Base-by-base conservation (phyloP, 2,329 filamentous ascomycete genomes). In the Diplocarpon rosae region DNA sequence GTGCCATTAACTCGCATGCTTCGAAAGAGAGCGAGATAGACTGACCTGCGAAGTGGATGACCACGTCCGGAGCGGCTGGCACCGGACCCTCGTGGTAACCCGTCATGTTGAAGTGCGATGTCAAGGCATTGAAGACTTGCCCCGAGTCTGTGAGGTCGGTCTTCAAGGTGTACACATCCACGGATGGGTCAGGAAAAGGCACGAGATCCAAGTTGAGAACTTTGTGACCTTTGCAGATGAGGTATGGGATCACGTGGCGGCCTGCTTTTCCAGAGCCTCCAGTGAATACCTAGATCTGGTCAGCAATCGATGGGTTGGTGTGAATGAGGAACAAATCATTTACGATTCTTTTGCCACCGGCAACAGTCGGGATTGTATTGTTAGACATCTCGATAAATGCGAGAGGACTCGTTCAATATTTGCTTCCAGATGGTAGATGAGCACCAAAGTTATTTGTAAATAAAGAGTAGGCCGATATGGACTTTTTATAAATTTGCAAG, bases 11-110 rank as follows among this genome's bases (percentile, higher is more conserved):
- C 12, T 15, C 9, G 12, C 10, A 29, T 30, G 10, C 14, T 20
- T n/a, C 12, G 9, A 35, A 11, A 15, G 32, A 30, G 6, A 12
- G 13, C 11, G 28, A 27, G 17, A 5, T 17, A 15, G 4, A 39
- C 29, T 42, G 28, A 53, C 50, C 53, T 14, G 53, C 56, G 33
- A 58, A 56, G 57, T 82, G 77, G 40, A 81, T 76, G 41, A 82
- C 72, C 0, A 72, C 76, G 54, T 80, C 75, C 0, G 77, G 76
- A 0, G 66, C 64, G 0, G 60, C 56, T 14, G 66, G 68, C 3
- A 63, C 60, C 36, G 64, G 46, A 40, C 59, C 58, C 56, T 65
- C 43, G 7, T 32, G 32, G n/a, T 65, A 63, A 24, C 69, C 69
- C 11, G 58, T 57, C 52, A 75, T 69, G 54, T 70, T 64, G 62